Evolutionary conservation across 805 yeast genomes (phyloP).

Genomic region (Pichia gijzeniarum): DNA sequence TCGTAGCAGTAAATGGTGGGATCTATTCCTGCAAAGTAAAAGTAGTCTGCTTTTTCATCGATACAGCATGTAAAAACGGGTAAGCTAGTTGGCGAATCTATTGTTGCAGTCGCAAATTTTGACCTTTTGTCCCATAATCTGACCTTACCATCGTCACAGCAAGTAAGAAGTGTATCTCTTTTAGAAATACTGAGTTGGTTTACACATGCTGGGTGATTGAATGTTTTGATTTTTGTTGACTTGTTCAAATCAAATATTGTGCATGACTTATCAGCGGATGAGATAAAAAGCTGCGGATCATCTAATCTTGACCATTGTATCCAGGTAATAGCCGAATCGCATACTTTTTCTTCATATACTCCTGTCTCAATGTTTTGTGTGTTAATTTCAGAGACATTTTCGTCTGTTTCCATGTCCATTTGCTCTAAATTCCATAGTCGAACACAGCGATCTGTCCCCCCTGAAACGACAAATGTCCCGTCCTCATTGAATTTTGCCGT

Average conservation of each 20-base stretch:
- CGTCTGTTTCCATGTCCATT: slow-evolving; percentile 1
- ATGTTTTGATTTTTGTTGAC: slow-evolving; percentile 49
- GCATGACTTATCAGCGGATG: slow-evolving; percentile 57
- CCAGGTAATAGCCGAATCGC: slow-evolving; percentile 52
- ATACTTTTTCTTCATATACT: slow-evolving; percentile 3
- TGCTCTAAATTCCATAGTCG: slow-evolving; percentile 10
- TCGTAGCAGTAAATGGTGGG: slow-evolving; percentile 58
- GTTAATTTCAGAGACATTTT: not conserved
- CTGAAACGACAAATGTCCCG: slow-evolving; percentile 54
- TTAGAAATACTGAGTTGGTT: slow-evolving; percentile 44
- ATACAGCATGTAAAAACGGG: slow-evolving; percentile 52
- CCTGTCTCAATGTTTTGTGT: not conserved
- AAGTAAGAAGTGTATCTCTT: slow-evolving; percentile 38
- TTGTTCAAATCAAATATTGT: slow-evolving; percentile 58
- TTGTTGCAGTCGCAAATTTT: slow-evolving; percentile 34
- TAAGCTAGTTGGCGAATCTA: slow-evolving; percentile 31
- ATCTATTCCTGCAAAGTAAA: slow-evolving; percentile 65
- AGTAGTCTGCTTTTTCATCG: slow-evolving; percentile 33
- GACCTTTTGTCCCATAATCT: slow-evolving; percentile 61
- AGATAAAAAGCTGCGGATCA: slow-evolving; percentile 38
- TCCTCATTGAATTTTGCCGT: slow-evolving; percentile 44
- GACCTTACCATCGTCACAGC: slow-evolving; percentile 59
- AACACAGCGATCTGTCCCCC: slow-evolving; percentile 45
- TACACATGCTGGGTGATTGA: slow-evolving; percentile 35
- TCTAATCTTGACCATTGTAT: slow-evolving; percentile 45